phyloP scores from a whole-genome alignment of 345 rosid species.

The Cardamine occulta region DNA sequence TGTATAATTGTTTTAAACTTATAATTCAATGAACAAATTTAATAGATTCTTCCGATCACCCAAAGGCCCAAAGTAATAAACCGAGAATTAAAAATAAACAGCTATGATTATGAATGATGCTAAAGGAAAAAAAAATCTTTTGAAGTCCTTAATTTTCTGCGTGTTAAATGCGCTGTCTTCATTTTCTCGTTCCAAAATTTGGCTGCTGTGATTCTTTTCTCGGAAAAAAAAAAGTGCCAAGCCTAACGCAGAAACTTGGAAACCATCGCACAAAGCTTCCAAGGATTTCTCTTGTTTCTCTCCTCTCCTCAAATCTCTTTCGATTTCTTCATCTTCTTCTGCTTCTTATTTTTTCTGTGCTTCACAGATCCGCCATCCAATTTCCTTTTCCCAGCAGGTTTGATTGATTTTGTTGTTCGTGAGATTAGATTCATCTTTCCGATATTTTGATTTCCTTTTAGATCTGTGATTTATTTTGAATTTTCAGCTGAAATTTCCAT shows the following conservation, averaged over 20 bases:
- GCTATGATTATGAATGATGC: background rate
- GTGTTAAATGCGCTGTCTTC: constrained; percentile 36
- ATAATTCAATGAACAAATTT: background rate
- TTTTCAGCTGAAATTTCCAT: constrained; percentile 25
- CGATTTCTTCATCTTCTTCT: background rate
- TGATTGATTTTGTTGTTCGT: constrained; percentile 18
- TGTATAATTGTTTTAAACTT: background rate
- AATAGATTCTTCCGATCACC: background rate
- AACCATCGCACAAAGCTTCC: constrained; percentile 18
- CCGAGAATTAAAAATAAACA: background rate
- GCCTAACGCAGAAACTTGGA: background rate
- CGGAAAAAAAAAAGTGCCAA: constrained; percentile 3
- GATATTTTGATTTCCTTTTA: background rate
- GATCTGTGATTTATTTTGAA: constrained; percentile 1
- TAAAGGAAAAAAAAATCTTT: background rate
- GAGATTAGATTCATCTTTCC: background rate
- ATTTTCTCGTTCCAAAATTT: constrained; percentile 3
- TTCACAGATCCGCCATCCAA: constrained; percentile 27
- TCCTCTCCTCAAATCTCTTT: constrained; percentile 15
- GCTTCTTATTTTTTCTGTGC: background rate
- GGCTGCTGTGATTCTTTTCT: background rate
- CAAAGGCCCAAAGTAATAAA: background rate
- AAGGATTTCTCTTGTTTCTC: constrained; percentile 12
- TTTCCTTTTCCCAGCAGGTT: constrained; percentile 25
- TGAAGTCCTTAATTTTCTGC: constrained; percentile 50